Base-by-base conservation (phyloP, 140 eudicot genomes). In the Flaveria floridana region DNA sequence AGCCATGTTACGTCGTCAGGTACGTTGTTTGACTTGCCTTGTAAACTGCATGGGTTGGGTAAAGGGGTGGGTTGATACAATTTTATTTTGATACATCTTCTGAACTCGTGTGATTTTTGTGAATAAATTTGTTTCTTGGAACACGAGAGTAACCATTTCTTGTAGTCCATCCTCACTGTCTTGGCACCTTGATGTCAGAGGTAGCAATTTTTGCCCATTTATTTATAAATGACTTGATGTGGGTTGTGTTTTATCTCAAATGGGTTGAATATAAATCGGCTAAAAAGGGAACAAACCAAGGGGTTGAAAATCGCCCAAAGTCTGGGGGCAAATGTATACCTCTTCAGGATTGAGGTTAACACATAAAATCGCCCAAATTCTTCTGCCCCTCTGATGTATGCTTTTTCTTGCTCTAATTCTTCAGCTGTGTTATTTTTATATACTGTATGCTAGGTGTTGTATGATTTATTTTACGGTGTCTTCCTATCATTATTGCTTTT, bases 1-100 rank as follows among this genome's bases (percentile, higher is more conserved):
- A 48, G 88, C 89, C 73, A 68, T 81, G 61, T 68, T 82, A 67
- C 83, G 98, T 12, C 89, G 96, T 55, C 96, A 92, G 96, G 98
- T 92, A 73, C 28, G 26, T 9, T 46, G n/a, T n/a, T 30, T 50
- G 23, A 21, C 7, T 63, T 62, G 58, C n/a, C 61, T 42, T 30
- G 65, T 10, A 47, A 64, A 75, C 15, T 75, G 39, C 34, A 48
- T 13, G n/a, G 50, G 30, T n/a, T 30, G 37, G 37, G 37, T 30
- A 30, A 30, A 26, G 50, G 28, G 34, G 1, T 46, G 41, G 59
- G 58, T 19, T 10, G 30, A 39, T 8, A 65, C 44, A 18, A 18
- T 20, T 20, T 16, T 18, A 0, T 37, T 41, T 30, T 12, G 11
- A 47, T 7, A 19, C 58, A 21, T 52, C 2, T 52, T 0, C 18